These are phyloP conservation scores for Schizopora paradoxa DNA, from an alignment of 1,284 basidiomycete genomes.

Conservation along the genomic window DNA sequence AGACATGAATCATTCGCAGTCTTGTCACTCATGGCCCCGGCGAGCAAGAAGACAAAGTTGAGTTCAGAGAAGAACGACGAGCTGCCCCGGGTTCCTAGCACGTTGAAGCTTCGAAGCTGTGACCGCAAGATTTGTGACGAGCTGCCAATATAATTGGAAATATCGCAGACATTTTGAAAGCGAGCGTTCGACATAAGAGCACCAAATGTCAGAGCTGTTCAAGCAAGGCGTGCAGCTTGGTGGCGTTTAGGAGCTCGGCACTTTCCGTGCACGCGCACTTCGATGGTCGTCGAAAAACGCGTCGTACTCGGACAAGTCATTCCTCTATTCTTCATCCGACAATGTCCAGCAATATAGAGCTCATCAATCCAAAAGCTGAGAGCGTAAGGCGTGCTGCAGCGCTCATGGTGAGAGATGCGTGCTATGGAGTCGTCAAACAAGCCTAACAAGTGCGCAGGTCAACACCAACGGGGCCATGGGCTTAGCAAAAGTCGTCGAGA, in stretches of 20 bases:
- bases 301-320: neutral
- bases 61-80: too few relatives aligned
- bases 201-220: neutral
- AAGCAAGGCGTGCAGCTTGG: neutral
- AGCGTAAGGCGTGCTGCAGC: conserved; percentile 90
- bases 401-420: conserved; percentile 70
- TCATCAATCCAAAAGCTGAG: conserved; percentile 95
- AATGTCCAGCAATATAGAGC: conserved; percentile 83
- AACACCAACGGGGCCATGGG: conserved; percentile 94
- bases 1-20: too few relatives aligned
- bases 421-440: conserved; percentile 19
- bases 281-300: conserved; percentile 1
- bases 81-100: too few relatives aligned
- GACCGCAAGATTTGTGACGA: too few relatives aligned
- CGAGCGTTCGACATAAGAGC: neutral
- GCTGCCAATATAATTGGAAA: too few relatives aligned
- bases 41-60: too few relatives aligned
- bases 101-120: too few relatives aligned
- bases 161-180: too few relatives aligned
- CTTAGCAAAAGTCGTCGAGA: conserved; percentile 94
- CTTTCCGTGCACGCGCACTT: neutral
- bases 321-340: conserved; percentile 16
- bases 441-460: conserved; percentile 45
- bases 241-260: neutral
- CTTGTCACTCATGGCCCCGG: too few relatives aligned